Conservation (phyloP, 768 basidiomycete genomes). For the Suillus weaverae region DNA sequence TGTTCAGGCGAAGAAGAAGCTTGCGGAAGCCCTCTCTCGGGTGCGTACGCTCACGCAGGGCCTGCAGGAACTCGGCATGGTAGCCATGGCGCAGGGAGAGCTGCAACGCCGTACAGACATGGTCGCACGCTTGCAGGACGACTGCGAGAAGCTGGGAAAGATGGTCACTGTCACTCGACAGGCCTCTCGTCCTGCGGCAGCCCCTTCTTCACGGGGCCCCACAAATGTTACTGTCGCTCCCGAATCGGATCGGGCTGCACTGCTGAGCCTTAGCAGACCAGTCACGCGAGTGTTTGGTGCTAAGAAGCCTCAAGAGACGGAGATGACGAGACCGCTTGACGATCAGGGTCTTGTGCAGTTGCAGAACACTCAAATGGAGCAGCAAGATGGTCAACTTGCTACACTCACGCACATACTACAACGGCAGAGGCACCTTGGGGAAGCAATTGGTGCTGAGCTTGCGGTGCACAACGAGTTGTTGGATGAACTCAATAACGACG, state of each 20-base stretch:
- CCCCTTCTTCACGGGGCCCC: constrained; percentile 30
- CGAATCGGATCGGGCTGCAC: constrained; percentile 62
- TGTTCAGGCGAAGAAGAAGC: constrained; percentile 82
- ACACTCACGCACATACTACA: constrained; percentile 79
- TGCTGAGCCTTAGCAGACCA: constrained; percentile 54
- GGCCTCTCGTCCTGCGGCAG: constrained; percentile 38
- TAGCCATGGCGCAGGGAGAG: constrained; percentile 90
- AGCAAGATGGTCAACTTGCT: constrained; percentile 82
- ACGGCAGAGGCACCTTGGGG: constrained; percentile 82
- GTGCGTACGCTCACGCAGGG: constrained; percentile 71
- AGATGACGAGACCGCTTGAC: constrained; percentile 84
- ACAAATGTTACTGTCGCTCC: constrained; percentile 37
- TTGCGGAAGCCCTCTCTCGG: constrained; percentile 75
- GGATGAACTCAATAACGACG: constrained; percentile 73
- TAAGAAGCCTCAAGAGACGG: constrained; percentile 71
- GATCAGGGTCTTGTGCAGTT: constrained; percentile 76
- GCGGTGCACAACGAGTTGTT: constrained; percentile 82
- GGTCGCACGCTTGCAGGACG: constrained; percentile 85
- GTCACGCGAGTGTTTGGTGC: constrained; percentile 81
- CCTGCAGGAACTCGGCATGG: constrained; percentile 59
- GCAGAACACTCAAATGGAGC: constrained; percentile 77
- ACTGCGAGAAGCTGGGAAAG: constrained; percentile 83
- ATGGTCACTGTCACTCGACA: constrained; percentile 79
- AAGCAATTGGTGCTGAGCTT: constrained; percentile 84
- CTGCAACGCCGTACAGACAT: constrained; percentile 85